These are phyloP conservation scores for Filobasidium uniguttulatum DNA, from an alignment of 1,284 basidiomycete genomes.

Conservation along the genomic window DNA sequence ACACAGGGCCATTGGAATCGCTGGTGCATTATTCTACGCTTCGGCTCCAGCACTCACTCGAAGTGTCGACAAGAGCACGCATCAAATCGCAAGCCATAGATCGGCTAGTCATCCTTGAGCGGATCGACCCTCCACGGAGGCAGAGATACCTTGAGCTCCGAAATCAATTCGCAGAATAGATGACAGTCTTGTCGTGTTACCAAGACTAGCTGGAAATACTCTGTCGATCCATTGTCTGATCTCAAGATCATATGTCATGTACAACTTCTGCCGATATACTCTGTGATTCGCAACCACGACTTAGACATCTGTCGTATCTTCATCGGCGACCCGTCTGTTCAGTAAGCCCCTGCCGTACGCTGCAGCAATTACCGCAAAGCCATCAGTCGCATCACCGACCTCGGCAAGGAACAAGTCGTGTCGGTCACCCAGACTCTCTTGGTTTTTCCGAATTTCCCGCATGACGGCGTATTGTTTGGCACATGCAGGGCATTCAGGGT, in stretches of 20 bases:
- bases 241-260: too few relatives aligned
- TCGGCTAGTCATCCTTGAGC: conserved; percentile 25
- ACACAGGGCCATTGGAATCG: conserved; percentile 85
- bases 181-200: too few relatives aligned
- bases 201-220: too few relatives aligned
- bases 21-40: conserved; percentile 57
- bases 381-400: conserved; percentile 67
- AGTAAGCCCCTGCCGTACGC: conserved; percentile 47
- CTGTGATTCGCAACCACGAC: background rate
- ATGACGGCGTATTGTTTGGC: conserved; percentile 75
- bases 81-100: conserved; percentile 18
- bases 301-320: background rate
- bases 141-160: conserved; percentile 32
- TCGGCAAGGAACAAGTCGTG: conserved; percentile 81
- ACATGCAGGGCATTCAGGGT: conserved; percentile 78
- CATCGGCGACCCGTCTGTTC: background rate
- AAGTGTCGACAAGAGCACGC: conserved; percentile 14
- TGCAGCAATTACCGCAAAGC: conserved; percentile 64
- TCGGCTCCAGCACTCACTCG: conserved; percentile 13
- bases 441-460: conserved; percentile 69
- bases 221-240: too few relatives aligned
- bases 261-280: too few relatives aligned
- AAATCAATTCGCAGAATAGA: too few relatives aligned
- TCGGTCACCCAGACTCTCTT: conserved; percentile 64
- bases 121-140: conserved; percentile 31